Evolutionary conservation across 1,139 yeast genomes (phyloP), one percentile per base, ranked within the genome.

Genomic region (Taphrina confusa): DNA sequence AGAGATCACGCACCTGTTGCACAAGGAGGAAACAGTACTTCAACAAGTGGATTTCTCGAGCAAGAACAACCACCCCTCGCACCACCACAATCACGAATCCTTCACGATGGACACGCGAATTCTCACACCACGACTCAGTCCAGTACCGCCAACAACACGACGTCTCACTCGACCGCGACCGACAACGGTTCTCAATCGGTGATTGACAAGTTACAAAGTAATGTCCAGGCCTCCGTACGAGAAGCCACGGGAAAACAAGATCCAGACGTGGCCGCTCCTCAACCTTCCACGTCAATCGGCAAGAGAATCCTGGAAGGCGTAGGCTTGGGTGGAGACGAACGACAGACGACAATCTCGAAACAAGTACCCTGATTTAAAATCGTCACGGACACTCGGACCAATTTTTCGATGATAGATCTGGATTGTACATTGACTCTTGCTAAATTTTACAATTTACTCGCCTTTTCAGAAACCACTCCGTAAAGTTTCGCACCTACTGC

Each of bases 291-390:
- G 2, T 23, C 47, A 18, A 25, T 27, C 2, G 50, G 50, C 25
- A 27, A 45, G 36, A 27, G 20, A 25, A 14, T 45, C 12, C 36
- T 45, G 25, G 36, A 45, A 18, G 50, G 50, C 16, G 37, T 45
- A 4, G 50, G 50, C 12, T 25, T 45, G 25, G 50, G 50, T n/a
- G 50, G 50, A 9, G 36, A 28, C 31, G 50, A 45, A 18, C 36
- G 50, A 14, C 28, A 45, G 36, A 28, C 37, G 6, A 45, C 50
- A 9, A 9, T 45, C n/a, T n/a, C n/a, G n/a, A n/a, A n/a, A n/a
- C n/a, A n/a, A n/a, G n/a, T n/a, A n/a, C n/a, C n/a, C n/a, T n/a
- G n/a, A n/a, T n/a, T n/a, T n/a, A n/a, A n/a, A n/a, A n/a, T n/a
- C n/a, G n/a, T n/a, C n/a, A n/a, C n/a, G n/a, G n/a, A n/a, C n/a